These are phyloP conservation scores for Apiotrichum brassicae DNA, from an alignment of 1,284 basidiomycete species.

Conservation along the genomic window DNA sequence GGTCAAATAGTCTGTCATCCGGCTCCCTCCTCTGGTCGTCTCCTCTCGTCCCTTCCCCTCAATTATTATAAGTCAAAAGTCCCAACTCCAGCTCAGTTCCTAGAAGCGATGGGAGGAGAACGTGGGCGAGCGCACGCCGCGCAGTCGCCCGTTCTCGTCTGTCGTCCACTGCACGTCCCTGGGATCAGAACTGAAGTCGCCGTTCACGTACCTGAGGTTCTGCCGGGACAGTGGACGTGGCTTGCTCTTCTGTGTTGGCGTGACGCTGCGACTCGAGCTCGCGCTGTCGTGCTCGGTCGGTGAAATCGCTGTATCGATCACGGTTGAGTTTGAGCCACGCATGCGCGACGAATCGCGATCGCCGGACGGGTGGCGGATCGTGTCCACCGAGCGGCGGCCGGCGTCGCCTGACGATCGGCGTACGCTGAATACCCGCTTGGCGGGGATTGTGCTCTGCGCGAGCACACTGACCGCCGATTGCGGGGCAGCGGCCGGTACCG, in stretches of 20 bases:
- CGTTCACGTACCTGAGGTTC: background rate
- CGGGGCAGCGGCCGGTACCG: background rate
- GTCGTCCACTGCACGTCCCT: conserved; percentile 40
- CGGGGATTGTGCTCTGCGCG: background rate
- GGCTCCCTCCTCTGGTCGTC: background rate
- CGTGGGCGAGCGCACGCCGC: no score
- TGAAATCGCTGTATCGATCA: no score
- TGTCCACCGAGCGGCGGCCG: no score
- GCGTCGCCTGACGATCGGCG: conserved; percentile 1
- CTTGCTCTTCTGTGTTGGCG: conserved; percentile 24
- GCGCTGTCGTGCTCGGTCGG: background rate
- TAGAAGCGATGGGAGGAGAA: no score
- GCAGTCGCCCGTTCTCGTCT: conserved; percentile 30
- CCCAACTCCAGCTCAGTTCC: background rate
- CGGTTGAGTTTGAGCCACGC: no score
- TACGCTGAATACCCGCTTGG: conserved; percentile 5
- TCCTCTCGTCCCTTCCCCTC: background rate
- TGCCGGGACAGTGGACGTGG: conserved; percentile 30
- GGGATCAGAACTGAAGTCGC: conserved; percentile 1
- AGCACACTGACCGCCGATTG: background rate
- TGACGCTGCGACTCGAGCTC: background rate
- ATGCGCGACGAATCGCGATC: no score
- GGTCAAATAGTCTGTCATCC: no score
- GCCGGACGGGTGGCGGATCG: no score
- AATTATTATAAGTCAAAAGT: background rate